Percentiles rank a stretch among this genome's conserved stretches.
Evolutionary conservation across 2,329 filamentous ascomycete species (phyloP).

Genomic region (Xylariaceae sp.): DNA sequence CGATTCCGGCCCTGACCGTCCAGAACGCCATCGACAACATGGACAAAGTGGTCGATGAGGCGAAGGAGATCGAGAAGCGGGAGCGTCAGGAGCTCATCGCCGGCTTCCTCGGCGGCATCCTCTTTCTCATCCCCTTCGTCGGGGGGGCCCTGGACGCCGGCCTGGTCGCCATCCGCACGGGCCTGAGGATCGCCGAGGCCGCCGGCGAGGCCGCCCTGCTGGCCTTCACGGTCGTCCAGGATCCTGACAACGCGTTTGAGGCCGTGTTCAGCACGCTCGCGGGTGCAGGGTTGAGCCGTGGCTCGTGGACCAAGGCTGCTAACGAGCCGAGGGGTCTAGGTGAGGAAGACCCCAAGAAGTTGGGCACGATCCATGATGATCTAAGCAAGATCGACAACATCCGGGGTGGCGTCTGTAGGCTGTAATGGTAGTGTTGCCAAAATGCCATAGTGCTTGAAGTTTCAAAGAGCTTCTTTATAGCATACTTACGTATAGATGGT

Average conservation of each 20-base stretch:
- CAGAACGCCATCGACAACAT: constrained; percentile 33
- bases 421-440: too few relatives aligned
- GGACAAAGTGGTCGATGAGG: constrained; percentile 32
- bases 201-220: constrained; percentile 27
- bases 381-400: background rate
- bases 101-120: constrained; percentile 38
- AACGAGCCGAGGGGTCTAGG: background rate
- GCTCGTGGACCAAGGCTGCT: constrained; percentile 5
- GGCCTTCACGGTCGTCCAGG: constrained; percentile 30
- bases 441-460: too few relatives aligned
- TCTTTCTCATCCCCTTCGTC: constrained; percentile 38
- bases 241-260: constrained; percentile 29
- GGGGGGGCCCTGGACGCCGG: constrained; percentile 22
- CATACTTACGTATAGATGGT: too few relatives aligned
- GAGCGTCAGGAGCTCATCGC: constrained; percentile 39
- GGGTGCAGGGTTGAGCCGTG: constrained; percentile 5
- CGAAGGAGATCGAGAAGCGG: constrained; percentile 35
- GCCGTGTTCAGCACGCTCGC: constrained; percentile 5
- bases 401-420: background rate
- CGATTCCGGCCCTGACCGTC: constrained; percentile 31
- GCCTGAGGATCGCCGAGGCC: constrained; percentile 17
- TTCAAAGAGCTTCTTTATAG: too few relatives aligned
- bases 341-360: background rate
- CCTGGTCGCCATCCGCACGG: constrained; percentile 10
- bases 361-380: constrained; percentile 7